Percentiles rank a stretch among this genome's conserved stretches.
Conservation (phyloP, 2,329 filamentous ascomycete genomes). For the Exophiala sp. region DNA sequence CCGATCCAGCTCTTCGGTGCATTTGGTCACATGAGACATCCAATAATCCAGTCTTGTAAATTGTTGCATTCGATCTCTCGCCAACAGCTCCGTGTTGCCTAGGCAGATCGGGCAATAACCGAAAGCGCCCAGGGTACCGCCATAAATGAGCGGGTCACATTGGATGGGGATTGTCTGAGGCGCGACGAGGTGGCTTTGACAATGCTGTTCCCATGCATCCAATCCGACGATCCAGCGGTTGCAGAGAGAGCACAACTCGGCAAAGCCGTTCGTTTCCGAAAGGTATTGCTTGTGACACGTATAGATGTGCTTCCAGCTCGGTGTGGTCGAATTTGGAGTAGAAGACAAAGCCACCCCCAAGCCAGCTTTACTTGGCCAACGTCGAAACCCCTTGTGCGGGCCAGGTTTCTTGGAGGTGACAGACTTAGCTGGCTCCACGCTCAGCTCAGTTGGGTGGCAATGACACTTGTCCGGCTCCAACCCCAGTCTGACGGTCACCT, state of each 20-base stretch:
- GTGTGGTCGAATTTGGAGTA: constrained; percentile 1
- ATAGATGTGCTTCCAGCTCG: constrained; percentile 11
- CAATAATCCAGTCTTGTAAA: not conserved
- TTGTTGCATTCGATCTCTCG: constrained; percentile 8
- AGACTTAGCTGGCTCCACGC: no score
- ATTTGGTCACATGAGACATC: not conserved
- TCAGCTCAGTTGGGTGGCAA: no score
- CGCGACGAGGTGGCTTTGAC: constrained; percentile 2
- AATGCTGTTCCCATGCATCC: constrained; percentile 6
- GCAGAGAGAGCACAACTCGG: constrained; percentile 13
- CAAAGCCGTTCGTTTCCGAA: not conserved
- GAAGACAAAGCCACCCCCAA: no score
- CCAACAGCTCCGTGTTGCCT: constrained; percentile 3
- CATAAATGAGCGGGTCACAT: constrained; percentile 12
- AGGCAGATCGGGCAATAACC: constrained; percentile 14
- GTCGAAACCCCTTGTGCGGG: no score
- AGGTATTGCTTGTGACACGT: constrained; percentile 5
- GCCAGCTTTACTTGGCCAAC: no score
- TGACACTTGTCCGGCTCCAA: constrained; percentile 12
- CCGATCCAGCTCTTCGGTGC: not conserved
- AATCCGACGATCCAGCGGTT: constrained; percentile 6
- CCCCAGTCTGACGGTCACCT: constrained; percentile 1
- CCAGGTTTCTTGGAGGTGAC: no score
- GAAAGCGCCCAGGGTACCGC: constrained; percentile 7
- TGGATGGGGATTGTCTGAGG: constrained; percentile 1